Conservation (phyloP, 768 basidiomycete genomes). For the Mycena kentingensis region DNA sequence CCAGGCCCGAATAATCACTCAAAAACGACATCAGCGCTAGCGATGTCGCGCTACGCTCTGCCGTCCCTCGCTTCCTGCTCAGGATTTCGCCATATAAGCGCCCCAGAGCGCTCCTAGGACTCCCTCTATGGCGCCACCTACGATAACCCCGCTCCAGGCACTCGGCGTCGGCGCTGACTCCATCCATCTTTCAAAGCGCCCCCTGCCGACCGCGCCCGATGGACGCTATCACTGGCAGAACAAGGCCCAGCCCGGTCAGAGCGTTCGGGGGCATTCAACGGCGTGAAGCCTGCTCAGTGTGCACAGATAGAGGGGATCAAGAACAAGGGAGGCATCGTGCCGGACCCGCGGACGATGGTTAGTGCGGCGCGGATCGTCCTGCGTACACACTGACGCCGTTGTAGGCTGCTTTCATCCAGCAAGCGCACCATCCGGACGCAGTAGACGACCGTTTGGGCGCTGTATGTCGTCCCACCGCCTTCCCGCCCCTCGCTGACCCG, state of each 20-base stretch:
- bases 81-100: too few species aligned
- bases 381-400: neutral
- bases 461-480: slow-evolving; percentile 31
- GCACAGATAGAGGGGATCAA: slow-evolving; percentile 25
- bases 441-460: slow-evolving; percentile 45
- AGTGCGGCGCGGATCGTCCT: slow-evolving; percentile 8
- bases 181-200: slow-evolving; percentile 30
- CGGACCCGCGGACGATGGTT: slow-evolving; percentile 28
- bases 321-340: slow-evolving; percentile 28
- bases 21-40: too few species aligned
- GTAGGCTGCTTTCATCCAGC: slow-evolving; percentile 35
- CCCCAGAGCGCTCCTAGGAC: too few species aligned
- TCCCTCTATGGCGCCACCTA: too few species aligned
- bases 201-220: slow-evolving; percentile 36
- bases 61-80: too few species aligned
- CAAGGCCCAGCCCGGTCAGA: slow-evolving; percentile 16
- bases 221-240: slow-evolving; percentile 37
- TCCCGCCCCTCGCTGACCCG: neutral
- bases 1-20: too few species aligned
- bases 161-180: slow-evolving; percentile 24
- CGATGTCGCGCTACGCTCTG: too few species aligned
- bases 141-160: slow-evolving; percentile 8
- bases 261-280: slow-evolving; percentile 24
- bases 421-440: slow-evolving; percentile 33
- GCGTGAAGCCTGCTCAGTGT: too few species aligned